Base-by-base conservation (phyloP, 139 green algal genomes). In the Coelastrella sp. region DNA sequence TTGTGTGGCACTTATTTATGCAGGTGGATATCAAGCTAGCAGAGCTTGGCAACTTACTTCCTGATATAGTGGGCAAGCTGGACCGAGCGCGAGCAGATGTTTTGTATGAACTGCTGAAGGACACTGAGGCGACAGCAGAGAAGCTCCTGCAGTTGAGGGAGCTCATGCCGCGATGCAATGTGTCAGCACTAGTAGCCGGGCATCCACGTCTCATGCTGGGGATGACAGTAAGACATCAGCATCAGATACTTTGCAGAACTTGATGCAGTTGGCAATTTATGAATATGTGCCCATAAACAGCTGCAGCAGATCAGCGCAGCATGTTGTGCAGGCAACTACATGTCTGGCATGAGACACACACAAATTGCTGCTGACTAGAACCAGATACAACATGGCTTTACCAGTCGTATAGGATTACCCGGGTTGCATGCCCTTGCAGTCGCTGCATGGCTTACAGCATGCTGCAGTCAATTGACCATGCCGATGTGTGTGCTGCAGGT, bases 51-150 rank as follows among this genome's bases (percentile, higher is more conserved):
- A 83, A 87, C 37, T 50, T 91, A 30, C 83, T 89, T 25, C 87
- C 87, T 32, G 87, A 88, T 57, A 64, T 91, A 4, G 37, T 71
- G 17, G 45, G n/a, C 37, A 90, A 90, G 37, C 73, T 90, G 25
- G 87, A 90, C 4, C 41, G 59, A 21, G 38, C 89, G 13, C 45
- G 64, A 27, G 79, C 85, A 35, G 62, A 90, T 34, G 50, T 90
- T 43, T n/a, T 90, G 69, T 81, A 84, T 53, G 62, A 68, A 62
- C 51, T 90, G 60, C 40, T 89, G 7, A 60, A 37, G 3, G 83
- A 89, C 71, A 41, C 38, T 13, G 48, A 38, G 34, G 75, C 63
- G 63, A 77, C 82, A 74, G 66, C 80, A 63, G 40, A 83, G 40
- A 27, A 79, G 43, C 50, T 89, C 79, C 62, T 88, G 62, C 37